These are phyloP conservation scores for Tulasnella sp. DNA, from an alignment of 768 basidiomycete genomes.

Conservation along the genomic window DNA sequence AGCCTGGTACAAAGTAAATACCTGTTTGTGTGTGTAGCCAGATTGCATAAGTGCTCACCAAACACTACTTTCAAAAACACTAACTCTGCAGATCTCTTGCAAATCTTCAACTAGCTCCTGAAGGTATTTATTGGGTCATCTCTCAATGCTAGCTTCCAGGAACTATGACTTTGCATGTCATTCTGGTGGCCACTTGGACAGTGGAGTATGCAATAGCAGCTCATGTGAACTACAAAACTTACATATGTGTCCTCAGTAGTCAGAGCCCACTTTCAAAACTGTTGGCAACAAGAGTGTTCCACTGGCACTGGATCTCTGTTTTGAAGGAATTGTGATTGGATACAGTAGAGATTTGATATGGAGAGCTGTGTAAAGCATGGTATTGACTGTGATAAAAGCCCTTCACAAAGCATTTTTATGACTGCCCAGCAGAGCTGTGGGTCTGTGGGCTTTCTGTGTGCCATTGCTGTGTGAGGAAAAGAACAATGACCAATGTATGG, in stretches of 20 bases:
- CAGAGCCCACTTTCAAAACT: background rate
- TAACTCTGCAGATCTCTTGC: background rate
- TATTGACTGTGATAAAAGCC: background rate
- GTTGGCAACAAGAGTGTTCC: background rate
- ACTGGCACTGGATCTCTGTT: background rate
- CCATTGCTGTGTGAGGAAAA: too few species aligned
- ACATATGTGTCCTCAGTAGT: background rate
- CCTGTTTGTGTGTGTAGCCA: constrained; percentile 2
- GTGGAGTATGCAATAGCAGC: background rate
- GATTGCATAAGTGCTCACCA: background rate
- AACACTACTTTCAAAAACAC: background rate
- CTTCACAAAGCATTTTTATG: background rate
- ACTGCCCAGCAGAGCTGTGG: background rate
- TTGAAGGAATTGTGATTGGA: background rate
- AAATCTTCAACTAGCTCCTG: background rate
- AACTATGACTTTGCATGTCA: background rate
- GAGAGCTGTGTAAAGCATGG: background rate
- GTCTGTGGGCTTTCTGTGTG: too few species aligned
- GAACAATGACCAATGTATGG: too few species aligned
- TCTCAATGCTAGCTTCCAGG: background rate
- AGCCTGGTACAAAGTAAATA: background rate
- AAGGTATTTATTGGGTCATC: background rate
- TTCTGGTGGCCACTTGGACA: background rate
- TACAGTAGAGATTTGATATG: background rate
- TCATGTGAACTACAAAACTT: background rate